A percentile compares a stretch with the other conserved stretches of the same genome.
Conservation (phyloP, 257 asterid species). For the Capsicum pubescens region DNA sequence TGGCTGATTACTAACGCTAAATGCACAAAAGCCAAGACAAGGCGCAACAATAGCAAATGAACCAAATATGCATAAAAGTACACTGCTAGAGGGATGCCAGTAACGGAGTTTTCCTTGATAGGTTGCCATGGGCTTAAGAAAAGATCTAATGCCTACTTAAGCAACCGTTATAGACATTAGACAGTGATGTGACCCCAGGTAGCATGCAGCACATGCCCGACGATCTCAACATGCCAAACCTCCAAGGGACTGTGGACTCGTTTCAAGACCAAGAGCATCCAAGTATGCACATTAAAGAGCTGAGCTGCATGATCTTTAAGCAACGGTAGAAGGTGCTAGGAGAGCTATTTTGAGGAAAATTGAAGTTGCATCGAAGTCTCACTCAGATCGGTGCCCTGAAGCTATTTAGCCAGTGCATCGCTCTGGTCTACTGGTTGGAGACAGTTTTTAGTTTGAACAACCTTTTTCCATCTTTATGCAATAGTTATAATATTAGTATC, state of each 20-base stretch:
- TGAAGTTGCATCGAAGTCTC: not conserved
- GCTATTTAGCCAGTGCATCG: not conserved
- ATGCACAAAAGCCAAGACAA: conserved; percentile 7
- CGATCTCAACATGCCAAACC: not conserved
- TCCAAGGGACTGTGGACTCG: not conserved
- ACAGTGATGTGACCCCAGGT: not conserved
- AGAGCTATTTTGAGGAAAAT: not conserved
- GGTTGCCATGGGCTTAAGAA: conserved; percentile 2
- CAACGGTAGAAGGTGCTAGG: not conserved
- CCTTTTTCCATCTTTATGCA: not conserved
- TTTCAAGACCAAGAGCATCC: not conserved
- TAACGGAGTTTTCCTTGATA: not conserved
- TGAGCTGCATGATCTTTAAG: not conserved
- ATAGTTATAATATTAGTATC: not conserved
- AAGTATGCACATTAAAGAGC: not conserved
- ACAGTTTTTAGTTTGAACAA: not conserved
- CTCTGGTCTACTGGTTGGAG: not conserved
- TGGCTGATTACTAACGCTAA: not conserved
- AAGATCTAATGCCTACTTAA: not conserved
- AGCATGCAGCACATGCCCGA: not conserved
- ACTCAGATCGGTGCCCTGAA: not conserved
- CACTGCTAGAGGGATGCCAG: not conserved
- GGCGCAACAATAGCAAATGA: conserved; percentile 2
- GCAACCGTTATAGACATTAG: not conserved
- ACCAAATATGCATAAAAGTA: not conserved